A percentile compares a stretch with the other conserved stretches of the same genome.
Conservation (phyloP, 2,329 filamentous ascomycete species). For the Aspergillus niger region DNA sequence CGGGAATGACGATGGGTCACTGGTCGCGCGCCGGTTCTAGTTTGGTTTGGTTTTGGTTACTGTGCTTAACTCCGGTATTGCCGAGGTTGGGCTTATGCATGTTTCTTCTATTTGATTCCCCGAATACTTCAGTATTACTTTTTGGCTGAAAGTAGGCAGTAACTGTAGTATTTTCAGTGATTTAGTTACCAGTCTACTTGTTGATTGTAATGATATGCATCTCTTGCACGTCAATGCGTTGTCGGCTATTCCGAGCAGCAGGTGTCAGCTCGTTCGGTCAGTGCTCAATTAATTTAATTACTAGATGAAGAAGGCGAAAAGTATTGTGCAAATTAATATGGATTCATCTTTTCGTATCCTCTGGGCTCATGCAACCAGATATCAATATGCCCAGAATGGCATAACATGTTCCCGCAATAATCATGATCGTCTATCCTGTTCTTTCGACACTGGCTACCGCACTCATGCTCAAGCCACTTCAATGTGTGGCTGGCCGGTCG, state of each 20-base stretch:
- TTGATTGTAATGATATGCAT: background rate
- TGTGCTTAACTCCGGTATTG: slow-evolving; percentile 18
- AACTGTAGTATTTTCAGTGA: too few relatives aligned
- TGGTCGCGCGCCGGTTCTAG: background rate
- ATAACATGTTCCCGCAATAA: background rate
- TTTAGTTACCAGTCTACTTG: too few relatives aligned
- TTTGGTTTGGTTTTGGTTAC: background rate
- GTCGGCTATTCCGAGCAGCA: background rate
- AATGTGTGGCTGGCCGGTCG: slow-evolving; percentile 9
- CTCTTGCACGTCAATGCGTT: background rate
- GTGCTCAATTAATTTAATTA: too few relatives aligned
- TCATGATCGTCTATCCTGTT: slow-evolving; percentile 9
- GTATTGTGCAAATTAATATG: background rate
- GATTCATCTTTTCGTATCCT: background rate
- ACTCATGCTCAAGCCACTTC: slow-evolving; percentile 10
- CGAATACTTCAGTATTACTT: too few relatives aligned
- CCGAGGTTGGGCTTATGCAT: background rate
- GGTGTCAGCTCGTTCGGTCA: too few relatives aligned
- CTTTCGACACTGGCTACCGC: slow-evolving; percentile 1
- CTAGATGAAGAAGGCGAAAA: too few relatives aligned
- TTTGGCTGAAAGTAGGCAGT: too few relatives aligned
- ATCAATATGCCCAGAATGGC: background rate
- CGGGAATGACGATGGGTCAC: slow-evolving; percentile 16
- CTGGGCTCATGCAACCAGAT: background rate
- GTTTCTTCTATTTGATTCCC: too few relatives aligned